Base-by-base conservation (phyloP, 192 early-diverging fungal genomes). In the Geranomyces michiganensis region DNA sequence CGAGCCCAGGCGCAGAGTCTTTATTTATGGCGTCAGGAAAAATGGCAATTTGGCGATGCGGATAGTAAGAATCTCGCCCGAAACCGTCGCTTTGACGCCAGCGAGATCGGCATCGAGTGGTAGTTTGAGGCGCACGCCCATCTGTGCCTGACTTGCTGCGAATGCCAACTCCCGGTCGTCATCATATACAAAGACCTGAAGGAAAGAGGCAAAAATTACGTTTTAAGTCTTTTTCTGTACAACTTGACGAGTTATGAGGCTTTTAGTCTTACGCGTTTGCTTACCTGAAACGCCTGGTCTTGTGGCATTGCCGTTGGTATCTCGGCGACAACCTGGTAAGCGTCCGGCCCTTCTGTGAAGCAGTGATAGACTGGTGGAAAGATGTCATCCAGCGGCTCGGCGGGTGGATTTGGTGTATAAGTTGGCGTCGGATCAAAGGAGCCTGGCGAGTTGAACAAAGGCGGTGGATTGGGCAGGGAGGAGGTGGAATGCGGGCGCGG, bases 341-440 rank as follows among this genome's bases (percentile, higher is more conserved):
- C 15, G 10, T 51, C 22, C 4, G 32, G 55, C 21, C 45, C 14
- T 26, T 65, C 64, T 13, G 62, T 41, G 55, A 73, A 17, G 32
- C 17, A 13, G 36, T 73, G 71, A 63, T 73, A 73, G 19, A 64
- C 41, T 6, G 71, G 71, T 0, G 71, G 71, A 4, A 73, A 64
- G 31, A 67, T 17, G 64, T 65, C 62, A 8, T 51, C 21, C 17
- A 65, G 17, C 17, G 43, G 62, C 31, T 60, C 29, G 21, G 4
- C 15, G 2, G 58, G 58, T 6, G 59, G 26, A 15, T 14, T 49
- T 61, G 59, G 49, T 17, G 47, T 53, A 61, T 72, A 72, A 7
- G 45, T 62, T 1, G 70, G 70, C 14, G 70, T 72, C 8, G 60
- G 47, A 61, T 72, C 70, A 36, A 64, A 64, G 4, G 58, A n/a